These are phyloP conservation scores for Neospora caninum DNA, from an alignment of 169 alveolate genomes.

Conservation along the genomic window DNA sequence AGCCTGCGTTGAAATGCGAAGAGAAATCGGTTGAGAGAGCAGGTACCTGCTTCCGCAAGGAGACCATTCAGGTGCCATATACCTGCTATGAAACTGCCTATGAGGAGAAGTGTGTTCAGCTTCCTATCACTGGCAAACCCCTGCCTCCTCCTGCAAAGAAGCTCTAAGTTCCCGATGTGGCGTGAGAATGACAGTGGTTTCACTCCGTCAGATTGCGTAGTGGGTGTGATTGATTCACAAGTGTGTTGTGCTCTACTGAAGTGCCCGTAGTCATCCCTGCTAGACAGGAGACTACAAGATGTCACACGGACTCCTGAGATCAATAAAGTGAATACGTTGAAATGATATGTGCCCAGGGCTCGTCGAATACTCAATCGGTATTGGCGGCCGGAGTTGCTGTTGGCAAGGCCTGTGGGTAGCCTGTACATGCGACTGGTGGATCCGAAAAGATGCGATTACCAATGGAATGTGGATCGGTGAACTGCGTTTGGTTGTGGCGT, in stretches of 20 bases:
- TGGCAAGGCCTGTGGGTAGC: no score
- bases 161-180: not conserved
- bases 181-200: not conserved
- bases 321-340: not conserved
- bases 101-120: slow-evolving; percentile 63
- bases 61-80: slow-evolving; percentile 59
- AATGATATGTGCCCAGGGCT: no score
- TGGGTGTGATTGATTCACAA: not conserved
- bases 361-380: no score
- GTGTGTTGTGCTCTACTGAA: not conserved
- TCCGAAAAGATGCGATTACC: no score
- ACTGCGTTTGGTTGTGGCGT: no score
- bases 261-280: not conserved
- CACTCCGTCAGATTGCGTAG: not conserved
- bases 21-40: slow-evolving; percentile 17
- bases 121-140: slow-evolving; percentile 53
- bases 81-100: slow-evolving; percentile 65
- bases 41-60: slow-evolving; percentile 61
- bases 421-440: no score
- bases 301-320: not conserved
- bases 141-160: slow-evolving; percentile 29
- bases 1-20: slow-evolving; percentile 46
- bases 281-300: not conserved
- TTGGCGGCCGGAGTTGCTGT: no score
- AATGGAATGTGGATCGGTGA: no score